Percentiles rank a stretch among this genome's conserved stretches.
These are phyloP conservation scores for Meyerozyma athensensis DNA, from an alignment of 1,139 yeast species.

Conservation along the genomic window DNA sequence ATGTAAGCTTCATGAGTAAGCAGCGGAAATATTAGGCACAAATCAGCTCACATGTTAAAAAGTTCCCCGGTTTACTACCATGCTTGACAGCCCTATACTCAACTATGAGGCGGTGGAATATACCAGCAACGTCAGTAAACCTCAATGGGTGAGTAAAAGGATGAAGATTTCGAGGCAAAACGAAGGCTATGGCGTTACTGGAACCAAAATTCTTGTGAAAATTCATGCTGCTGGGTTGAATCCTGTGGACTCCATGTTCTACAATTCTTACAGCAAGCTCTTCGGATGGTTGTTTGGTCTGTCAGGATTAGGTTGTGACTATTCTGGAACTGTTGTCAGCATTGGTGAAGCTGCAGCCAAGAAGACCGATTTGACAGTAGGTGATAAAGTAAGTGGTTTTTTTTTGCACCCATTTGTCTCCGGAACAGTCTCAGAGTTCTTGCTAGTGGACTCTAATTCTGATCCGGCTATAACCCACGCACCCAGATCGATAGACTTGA, in stretches of 20 bases:
- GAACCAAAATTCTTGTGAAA: conserved; percentile 50
- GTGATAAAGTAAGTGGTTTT: conserved; percentile 65
- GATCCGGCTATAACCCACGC: conserved; percentile 29
- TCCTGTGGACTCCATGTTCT: conserved; percentile 60
- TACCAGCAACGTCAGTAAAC: background rate
- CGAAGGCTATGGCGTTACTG: conserved; percentile 23
- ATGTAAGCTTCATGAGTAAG: too few species aligned
- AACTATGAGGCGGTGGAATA: background rate
- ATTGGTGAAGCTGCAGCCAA: conserved; percentile 45
- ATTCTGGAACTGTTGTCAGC: conserved; percentile 56
- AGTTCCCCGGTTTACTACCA: background rate
- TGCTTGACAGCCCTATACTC: background rate
- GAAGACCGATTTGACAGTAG: conserved; percentile 37
- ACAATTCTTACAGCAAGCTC: conserved; percentile 18
- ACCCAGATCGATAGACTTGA: background rate
- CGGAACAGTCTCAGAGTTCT: conserved; percentile 48
- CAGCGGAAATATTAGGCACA: too few species aligned
- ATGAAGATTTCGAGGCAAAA: background rate
- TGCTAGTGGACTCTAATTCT: conserved; percentile 39
- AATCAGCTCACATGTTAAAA: too few species aligned
- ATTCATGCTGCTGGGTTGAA: conserved; percentile 58
- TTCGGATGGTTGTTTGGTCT: conserved; percentile 18
- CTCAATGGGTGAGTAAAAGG: background rate
- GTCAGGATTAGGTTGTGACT: conserved; percentile 67
- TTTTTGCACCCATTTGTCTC: conserved; percentile 37